Base-by-base conservation (phyloP, 1,284 basidiomycete genomes). In the Lignosus rhinocerotis region DNA sequence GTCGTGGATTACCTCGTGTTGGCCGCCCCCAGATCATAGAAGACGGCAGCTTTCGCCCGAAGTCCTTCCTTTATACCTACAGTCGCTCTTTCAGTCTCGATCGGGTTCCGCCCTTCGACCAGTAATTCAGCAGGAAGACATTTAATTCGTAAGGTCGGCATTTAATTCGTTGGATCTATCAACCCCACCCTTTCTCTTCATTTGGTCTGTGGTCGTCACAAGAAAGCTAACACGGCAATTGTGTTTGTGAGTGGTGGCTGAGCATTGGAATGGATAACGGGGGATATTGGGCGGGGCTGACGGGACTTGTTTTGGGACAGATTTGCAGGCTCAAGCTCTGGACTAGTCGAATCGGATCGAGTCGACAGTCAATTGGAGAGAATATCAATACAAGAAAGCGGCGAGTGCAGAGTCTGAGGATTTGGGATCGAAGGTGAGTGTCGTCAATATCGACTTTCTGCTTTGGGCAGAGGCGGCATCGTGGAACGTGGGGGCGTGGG, bases 401-500 rank as follows among this genome's bases (percentile, higher is more conserved):
- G 30, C 17, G 51, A 43, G 59, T 59, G 62, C 50, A 43, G 48
- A 48, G n/a, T n/a, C n/a, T n/a, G n/a, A n/a, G 56, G 57, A 6
- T 51, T 50, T 47, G 51, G 50, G 54, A 61, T 59, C 59, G 51
- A 51, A 56, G 59, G 62, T 64, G 62, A 64, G 62, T 48, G 17
- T 47, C 38, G 56, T 56, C 55, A 51, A 52, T 57, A 55, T 65
- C 59, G 31, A 39, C 47, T 58, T 63, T 64, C 73, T 72, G 72
- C 71, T 50, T 67, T 17, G 36, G 50, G 60, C 55, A 51, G 45
- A 57, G 71, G 73, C 71, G 73, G 78, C 78, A 75, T 73, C 75
- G 83, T 67, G 71, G 77, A 86, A 86, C 85, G 84, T 84, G 84
- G 80, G 25, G 72, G 73, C 76, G 80, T 79, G 80, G 73, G 79